A percentile compares a stretch with the other conserved stretches of the same genome.
Evolutionary conservation across 1,284 basidiomycete species (phyloP).

Genomic region (Neolentinus lepideus): DNA sequence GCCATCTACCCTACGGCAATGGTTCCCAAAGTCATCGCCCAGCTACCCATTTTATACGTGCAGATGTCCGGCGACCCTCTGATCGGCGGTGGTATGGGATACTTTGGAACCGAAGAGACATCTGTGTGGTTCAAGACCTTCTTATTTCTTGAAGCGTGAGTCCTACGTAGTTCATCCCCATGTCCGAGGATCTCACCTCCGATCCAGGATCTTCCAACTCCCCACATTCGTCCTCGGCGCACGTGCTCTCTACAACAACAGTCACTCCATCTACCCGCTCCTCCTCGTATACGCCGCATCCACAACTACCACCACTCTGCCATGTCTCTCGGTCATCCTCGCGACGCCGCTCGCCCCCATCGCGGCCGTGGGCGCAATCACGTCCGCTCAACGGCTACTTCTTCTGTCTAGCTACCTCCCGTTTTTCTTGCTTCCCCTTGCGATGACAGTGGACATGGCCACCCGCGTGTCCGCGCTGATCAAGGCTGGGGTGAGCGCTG

Average conservation of each 20-base stretch:
- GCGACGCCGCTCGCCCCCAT: slow-evolving; percentile 29
- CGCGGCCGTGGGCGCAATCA: slow-evolving; percentile 29
- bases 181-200: background rate
- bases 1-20: slow-evolving; percentile 48
- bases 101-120: slow-evolving; percentile 27
- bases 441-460: slow-evolving; percentile 71
- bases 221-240: slow-evolving; percentile 70
- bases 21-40: slow-evolving; percentile 38
- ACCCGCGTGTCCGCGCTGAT: slow-evolving; percentile 30
- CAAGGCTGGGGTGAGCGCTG: slow-evolving; percentile 11
- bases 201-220: slow-evolving; percentile 60
- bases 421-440: slow-evolving; percentile 65
- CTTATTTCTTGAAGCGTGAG: slow-evolving; percentile 45
- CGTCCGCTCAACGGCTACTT: slow-evolving; percentile 35
- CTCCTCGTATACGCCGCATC: slow-evolving; percentile 73
- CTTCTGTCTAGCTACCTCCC: slow-evolving; percentile 72
- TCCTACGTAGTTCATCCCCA: background rate
- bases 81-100: slow-evolving; percentile 44
- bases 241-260: slow-evolving; percentile 59
- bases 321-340: slow-evolving; percentile 59
- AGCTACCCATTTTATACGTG: slow-evolving; percentile 40
- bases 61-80: slow-evolving; percentile 55
- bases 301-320: slow-evolving; percentile 69
- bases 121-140: slow-evolving; percentile 67
- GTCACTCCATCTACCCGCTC: slow-evolving; percentile 37